Base-by-base conservation (phyloP, 441 rosid genomes). In the Erodium moschatum region DNA sequence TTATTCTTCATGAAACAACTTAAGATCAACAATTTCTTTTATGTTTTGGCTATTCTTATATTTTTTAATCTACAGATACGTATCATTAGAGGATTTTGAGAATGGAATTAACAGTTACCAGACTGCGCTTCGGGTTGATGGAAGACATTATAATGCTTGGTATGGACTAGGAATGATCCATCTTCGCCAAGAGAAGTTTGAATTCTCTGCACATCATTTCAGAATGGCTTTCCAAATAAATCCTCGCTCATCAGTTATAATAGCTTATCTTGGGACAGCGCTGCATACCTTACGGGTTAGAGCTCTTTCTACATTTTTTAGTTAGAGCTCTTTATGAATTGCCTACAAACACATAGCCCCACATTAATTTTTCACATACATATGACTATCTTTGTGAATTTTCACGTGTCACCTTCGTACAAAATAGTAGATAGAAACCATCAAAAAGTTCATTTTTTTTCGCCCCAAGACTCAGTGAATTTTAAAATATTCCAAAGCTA, bases 141-240 rank as follows among this genome's bases (percentile, higher is more conserved):
- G 86, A 67, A 89, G 99, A 77, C 99, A 94, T 78, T 94, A 94
- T 76, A 94, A 94, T 42, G 75, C 99, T 10, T 94, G 97, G 97
- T 92, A 94, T 76, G 99, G 99, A 33, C 96, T 94, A 73, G 99
- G 99, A 70, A 89, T 91, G 94, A 81, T 91, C 72, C 91, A 82
- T 75, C 94, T 94, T 71, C 92, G 97, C 69, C 97, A 91, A 81
- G 99, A 94, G 84, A 91, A 91, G 80, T 84, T 84, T 69, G 94
- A 90, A 76, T 91, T 94, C 79, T 85, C 99, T 0, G 97, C 92
- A 87, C 97, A 94, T 82, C 96, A 91, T 76, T 94, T 94, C 80
- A 81, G 79, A 79, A 86, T 84, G 92, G 99, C 99, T 35, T 88
- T 86, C 75, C 80, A 72, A 62, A 91, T 91, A 80, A 94, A 91